Base-by-base conservation (phyloP, 805 yeast species). In the Myxozyma neotropica region DNA sequence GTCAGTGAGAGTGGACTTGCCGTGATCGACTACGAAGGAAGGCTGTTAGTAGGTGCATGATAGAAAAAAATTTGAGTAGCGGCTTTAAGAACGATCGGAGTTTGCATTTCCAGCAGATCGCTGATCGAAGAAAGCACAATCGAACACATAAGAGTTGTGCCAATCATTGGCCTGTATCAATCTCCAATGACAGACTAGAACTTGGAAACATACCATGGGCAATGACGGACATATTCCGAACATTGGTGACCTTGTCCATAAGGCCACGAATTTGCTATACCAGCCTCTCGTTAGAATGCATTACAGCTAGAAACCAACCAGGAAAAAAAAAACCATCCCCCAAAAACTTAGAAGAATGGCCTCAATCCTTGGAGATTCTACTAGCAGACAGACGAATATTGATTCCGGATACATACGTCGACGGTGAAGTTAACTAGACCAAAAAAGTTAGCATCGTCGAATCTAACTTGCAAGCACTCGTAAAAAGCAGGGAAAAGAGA, bases 151-250 rank as follows among this genome's bases (percentile, higher is more conserved):
- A 38, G n/a, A 38, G 21, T 2, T 17, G 21, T 19, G 10, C 17
- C 10, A 4, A n/a, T 10, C 10, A 7, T 8, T 2, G 17, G 43
- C 21, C n/a, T 10, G 3, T 15, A 23, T 8, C 26, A 13, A 27
- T 42, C 5, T 42, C 3, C 2, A 19, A n/a, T 27, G 23, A 21
- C 8, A 33, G 44, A 47, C 27, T 38, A n/a, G n/a, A n/a, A n/a
- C 15, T 38, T 2, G 13, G 23, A 69, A 92, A 88, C 79, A 87
- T 89, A 86, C 96, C 96, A 84, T 93, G 99, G 77, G 99, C 99
- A 87, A 94, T 94, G 81, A 93, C 99, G 81, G 98, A 93, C 96
- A 93, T 94, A 95, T 94, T 94, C 86, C 99, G 97, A 77, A 94
- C 97, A 79, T 93, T 93, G 81, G 97, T 88, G 85, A 92, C 97